Percentiles rank a stretch among this genome's conserved stretches.
Evolutionary conservation across 176 grass and related monocot species (phyloP).

Genomic region (Oryza punctata): DNA sequence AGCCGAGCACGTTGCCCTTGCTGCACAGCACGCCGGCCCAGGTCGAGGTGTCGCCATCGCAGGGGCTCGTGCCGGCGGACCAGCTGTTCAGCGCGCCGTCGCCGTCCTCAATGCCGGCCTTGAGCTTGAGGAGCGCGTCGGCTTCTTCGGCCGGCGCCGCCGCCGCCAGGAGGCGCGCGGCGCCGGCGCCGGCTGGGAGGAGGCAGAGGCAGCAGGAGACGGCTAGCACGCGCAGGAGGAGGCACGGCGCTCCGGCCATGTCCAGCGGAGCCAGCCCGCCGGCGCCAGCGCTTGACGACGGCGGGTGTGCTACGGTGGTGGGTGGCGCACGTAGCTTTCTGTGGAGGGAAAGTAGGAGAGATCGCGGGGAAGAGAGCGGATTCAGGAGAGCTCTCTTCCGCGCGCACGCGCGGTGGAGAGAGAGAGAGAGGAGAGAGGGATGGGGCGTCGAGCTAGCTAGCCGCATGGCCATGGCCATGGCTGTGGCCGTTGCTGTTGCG

Average conservation of each 20-base stretch:
- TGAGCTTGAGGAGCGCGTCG: slow-evolving; percentile 70
- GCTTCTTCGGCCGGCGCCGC: slow-evolving; percentile 33
- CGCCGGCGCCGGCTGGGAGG: background rate
- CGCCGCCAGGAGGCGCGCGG: slow-evolving; percentile 27
- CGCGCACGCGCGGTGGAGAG: slow-evolving; percentile 2
- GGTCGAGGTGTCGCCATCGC: slow-evolving; percentile 26
- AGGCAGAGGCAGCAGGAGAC: background rate
- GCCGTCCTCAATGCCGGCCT: slow-evolving; percentile 43
- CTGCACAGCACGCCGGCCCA: slow-evolving; percentile 81
- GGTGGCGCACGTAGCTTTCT: slow-evolving; percentile 9
- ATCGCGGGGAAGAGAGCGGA: slow-evolving; percentile 30
- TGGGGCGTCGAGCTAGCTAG: background rate
- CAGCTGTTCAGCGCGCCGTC: slow-evolving; percentile 45
- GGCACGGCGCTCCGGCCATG: slow-evolving; percentile 44
- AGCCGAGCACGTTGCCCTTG: slow-evolving; percentile 50
- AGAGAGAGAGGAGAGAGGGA: slow-evolving; percentile 13
- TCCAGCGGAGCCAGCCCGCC: slow-evolving; percentile 47
- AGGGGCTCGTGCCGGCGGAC: slow-evolving; percentile 56
- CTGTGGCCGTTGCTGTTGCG: background rate
- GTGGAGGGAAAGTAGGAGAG: slow-evolving; percentile 17
- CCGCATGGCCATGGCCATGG: background rate
- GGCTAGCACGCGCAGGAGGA: background rate
- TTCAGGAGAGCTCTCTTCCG: slow-evolving; percentile 35
- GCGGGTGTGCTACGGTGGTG: slow-evolving; percentile 28
- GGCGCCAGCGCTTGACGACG: slow-evolving; percentile 64